These are phyloP conservation scores for Cadophora luteo-olivacea DNA, from an alignment of 2,329 filamentous ascomycete species.

Conservation along the genomic window DNA sequence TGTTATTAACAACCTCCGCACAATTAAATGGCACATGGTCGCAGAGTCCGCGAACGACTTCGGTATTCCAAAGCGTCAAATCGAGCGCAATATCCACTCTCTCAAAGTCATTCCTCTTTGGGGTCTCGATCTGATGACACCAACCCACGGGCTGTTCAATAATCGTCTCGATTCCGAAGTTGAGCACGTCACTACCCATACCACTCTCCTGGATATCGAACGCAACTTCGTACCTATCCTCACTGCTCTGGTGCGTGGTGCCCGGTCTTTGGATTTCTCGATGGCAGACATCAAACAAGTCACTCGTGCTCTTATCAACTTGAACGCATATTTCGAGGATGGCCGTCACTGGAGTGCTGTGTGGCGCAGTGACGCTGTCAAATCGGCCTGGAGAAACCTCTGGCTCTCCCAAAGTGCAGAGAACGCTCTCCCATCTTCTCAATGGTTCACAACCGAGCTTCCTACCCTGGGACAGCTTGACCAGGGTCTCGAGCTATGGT, in stretches of 20 bases:
- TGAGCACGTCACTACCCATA: slow-evolving; percentile 40
- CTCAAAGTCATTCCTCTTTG: slow-evolving; percentile 56
- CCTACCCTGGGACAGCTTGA: slow-evolving; percentile 24
- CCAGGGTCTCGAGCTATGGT: slow-evolving; percentile 33
- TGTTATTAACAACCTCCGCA: slow-evolving; percentile 54
- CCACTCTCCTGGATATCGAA: slow-evolving; percentile 50
- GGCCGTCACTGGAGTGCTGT: slow-evolving; percentile 53
- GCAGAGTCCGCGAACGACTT: slow-evolving; percentile 57
- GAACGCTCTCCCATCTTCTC: slow-evolving; percentile 49
- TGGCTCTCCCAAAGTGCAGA: slow-evolving; percentile 52
- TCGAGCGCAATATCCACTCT: slow-evolving; percentile 56
- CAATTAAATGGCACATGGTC: slow-evolving; percentile 57
- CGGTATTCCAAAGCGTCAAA: slow-evolving; percentile 56
- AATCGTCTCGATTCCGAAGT: slow-evolving; percentile 57
- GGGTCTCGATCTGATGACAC: slow-evolving; percentile 56
- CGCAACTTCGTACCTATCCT: slow-evolving; percentile 59
- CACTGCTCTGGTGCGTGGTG: slow-evolving; percentile 55
- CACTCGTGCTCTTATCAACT: slow-evolving; percentile 37
- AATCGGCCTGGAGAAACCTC: slow-evolving; percentile 52
- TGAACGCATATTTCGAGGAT: slow-evolving; percentile 46
- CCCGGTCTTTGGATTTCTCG: slow-evolving; percentile 53
- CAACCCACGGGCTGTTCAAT: slow-evolving; percentile 55
- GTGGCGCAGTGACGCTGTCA: slow-evolving; percentile 53
- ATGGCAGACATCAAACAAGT: slow-evolving; percentile 53
- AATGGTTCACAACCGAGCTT: slow-evolving; percentile 53